Conservation (phyloP, 495 filamentous ascomycete genomes). For the Podospora didyma region DNA sequence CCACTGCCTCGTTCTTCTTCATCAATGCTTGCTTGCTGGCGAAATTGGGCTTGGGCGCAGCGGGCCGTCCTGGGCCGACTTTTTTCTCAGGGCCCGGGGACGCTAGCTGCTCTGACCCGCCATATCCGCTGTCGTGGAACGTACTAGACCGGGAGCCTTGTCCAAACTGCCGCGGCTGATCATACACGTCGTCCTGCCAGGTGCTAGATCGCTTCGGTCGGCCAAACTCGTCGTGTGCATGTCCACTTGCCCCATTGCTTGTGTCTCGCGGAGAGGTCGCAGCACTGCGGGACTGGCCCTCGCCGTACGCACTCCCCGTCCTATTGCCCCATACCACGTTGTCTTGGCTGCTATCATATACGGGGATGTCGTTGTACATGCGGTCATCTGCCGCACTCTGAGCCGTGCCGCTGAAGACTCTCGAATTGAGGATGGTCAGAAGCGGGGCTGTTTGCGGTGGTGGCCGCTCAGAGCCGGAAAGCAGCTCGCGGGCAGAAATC, state of each 20-base stretch:
- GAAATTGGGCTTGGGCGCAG: constrained; percentile 86
- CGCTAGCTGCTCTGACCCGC: constrained; percentile 28
- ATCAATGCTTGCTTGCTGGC: constrained; percentile 57
- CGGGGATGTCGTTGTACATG: constrained; percentile 94
- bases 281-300: constrained; percentile 61
- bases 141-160: constrained; percentile 49
- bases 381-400: constrained; percentile 46
- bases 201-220: constrained; percentile 67
- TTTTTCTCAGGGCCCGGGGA: constrained; percentile 33
- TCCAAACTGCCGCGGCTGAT: constrained; percentile 49
- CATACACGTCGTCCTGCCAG: constrained; percentile 88
- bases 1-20: constrained; percentile 80
- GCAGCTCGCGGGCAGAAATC: constrained; percentile 75
- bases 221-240: constrained; percentile 35
- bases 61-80: constrained; percentile 59
- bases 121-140: constrained; percentile 24
- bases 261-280: constrained; percentile 23
- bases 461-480: constrained; percentile 70
- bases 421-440: constrained; percentile 76
- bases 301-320: constrained; percentile 69
- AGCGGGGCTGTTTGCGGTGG: constrained; percentile 81
- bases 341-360: constrained; percentile 86
- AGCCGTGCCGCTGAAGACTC: constrained; percentile 70
- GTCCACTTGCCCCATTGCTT: constrained; percentile 48
- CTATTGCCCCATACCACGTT: constrained; percentile 90